Percentiles rank a stretch among this genome's conserved stretches.
phyloP scores from a whole-genome alignment of 352 stramenopile genomes.

The Pythium guiyangense region DNA sequence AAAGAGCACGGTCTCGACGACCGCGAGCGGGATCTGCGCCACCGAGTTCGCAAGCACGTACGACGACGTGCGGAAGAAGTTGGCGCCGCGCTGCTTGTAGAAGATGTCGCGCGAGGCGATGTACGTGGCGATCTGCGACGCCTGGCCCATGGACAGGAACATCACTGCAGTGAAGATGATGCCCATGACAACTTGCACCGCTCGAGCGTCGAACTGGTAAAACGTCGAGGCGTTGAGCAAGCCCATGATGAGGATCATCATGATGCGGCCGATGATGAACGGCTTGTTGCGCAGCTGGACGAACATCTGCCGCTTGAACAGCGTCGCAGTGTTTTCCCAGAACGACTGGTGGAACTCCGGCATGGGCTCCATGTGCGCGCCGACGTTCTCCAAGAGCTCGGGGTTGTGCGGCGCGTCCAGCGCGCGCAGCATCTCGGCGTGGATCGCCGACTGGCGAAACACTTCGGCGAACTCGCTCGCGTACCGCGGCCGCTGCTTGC shows the following conservation, averaged over 20 bases:
- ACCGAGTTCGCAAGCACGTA: slow-evolving; percentile 37
- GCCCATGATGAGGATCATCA: slow-evolving; percentile 41
- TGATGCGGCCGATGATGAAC: slow-evolving; percentile 20
- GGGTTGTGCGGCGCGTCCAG: too few relatives aligned
- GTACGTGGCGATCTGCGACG: slow-evolving; percentile 70
- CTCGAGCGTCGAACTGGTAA: slow-evolving; percentile 22
- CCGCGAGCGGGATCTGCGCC: slow-evolving; percentile 23
- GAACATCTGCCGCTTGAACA: too few relatives aligned
- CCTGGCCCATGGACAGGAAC: slow-evolving; percentile 67
- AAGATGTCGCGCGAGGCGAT: slow-evolving; percentile 42
- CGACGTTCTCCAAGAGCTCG: too few relatives aligned
- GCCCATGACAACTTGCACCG: slow-evolving; percentile 41
- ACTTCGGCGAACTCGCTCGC: too few relatives aligned
- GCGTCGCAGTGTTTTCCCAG: too few relatives aligned
- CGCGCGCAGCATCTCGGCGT: too few relatives aligned
- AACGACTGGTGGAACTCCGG: too few relatives aligned
- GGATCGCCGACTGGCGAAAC: too few relatives aligned
- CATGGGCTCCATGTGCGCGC: too few relatives aligned
- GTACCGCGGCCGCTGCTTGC: too few relatives aligned
- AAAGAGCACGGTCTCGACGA: slow-evolving; percentile 60
- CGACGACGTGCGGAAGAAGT: too few relatives aligned
- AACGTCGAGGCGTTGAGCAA: slow-evolving; percentile 37
- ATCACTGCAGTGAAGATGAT: slow-evolving; percentile 73
- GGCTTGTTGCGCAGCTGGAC: slow-evolving; percentile 39
- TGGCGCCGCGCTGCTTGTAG: too few relatives aligned